A percentile compares a stretch with the other conserved stretches of the same genome.
Conservation (phyloP, 345 rosid species). For the Orychophragmus violaceus region DNA sequence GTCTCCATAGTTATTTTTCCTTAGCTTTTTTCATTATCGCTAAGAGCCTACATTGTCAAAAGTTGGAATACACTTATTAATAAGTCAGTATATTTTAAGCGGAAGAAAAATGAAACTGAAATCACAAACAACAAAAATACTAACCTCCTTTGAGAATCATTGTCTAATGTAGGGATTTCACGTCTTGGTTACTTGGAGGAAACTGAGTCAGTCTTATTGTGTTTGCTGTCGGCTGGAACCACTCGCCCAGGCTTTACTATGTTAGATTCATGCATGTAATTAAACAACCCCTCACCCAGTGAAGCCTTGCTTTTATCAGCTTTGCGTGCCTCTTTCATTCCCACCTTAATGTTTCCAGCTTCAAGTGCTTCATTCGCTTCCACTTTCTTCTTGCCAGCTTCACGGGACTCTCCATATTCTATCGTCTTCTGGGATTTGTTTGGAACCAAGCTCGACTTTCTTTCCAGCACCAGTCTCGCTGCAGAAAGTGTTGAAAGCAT, state of each 20-base stretch:
- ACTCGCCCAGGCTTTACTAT: constrained; percentile 27
- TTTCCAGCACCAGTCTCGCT: too few relatives aligned
- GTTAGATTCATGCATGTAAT: constrained; percentile 24
- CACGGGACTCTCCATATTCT: constrained; percentile 34
- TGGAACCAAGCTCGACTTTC: constrained; percentile 17
- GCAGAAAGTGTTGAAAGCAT: too few relatives aligned
- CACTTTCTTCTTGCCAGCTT: constrained; percentile 24
- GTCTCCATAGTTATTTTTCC: constrained; percentile 53
- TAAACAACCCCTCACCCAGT: constrained; percentile 38
- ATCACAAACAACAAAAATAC: background rate
- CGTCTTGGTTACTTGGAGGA: constrained; percentile 31
- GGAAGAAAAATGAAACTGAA: background rate
- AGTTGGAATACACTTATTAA: background rate
- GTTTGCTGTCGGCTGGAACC: constrained; percentile 22
- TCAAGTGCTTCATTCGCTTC: too few relatives aligned
- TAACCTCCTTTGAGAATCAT: constrained; percentile 64
- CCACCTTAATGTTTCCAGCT: too few relatives aligned
- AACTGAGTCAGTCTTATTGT: constrained; percentile 8
- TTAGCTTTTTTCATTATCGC: constrained; percentile 45
- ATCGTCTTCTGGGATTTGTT: constrained; percentile 31
- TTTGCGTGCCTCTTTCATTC: constrained; percentile 32
- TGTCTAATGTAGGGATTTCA: constrained; percentile 46
- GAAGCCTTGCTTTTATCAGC: constrained; percentile 32
- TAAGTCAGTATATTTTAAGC: constrained; percentile 3
- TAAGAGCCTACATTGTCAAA: constrained; percentile 43